Conservation (phyloP, 2,329 filamentous ascomycete genomes). For the Lachnellula suecica region DNA sequence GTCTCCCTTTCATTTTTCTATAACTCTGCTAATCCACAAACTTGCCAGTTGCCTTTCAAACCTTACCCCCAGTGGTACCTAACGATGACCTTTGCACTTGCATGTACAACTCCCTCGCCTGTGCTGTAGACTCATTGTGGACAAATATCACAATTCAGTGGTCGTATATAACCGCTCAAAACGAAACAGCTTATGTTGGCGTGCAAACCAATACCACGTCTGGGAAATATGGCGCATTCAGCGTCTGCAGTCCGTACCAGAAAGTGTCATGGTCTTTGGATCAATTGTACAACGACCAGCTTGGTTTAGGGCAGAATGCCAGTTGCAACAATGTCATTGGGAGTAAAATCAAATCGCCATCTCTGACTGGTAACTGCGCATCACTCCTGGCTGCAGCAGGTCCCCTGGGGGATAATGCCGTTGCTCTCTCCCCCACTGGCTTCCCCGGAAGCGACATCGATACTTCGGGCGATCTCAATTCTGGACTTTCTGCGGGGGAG, state of each 20-base stretch:
- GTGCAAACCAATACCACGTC: constrained; percentile 50
- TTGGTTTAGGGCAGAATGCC: background rate
- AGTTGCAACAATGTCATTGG: background rate
- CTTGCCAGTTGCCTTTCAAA: constrained; percentile 44
- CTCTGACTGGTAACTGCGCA: background rate
- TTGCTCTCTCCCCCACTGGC: background rate
- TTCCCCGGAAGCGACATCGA: too few relatives aligned
- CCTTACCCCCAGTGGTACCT: constrained; percentile 76
- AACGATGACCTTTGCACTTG: constrained; percentile 77
- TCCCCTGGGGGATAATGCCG: background rate
- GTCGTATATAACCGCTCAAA: constrained; percentile 40
- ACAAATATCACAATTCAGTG: constrained; percentile 65
- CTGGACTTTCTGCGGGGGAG: background rate
- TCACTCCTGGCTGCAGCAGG: background rate
- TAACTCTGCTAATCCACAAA: constrained; percentile 5
- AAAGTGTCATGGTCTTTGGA: constrained; percentile 74
- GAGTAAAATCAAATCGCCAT: background rate
- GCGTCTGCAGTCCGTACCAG: constrained; percentile 67
- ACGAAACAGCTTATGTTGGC: constrained; percentile 32
- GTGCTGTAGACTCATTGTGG: constrained; percentile 57
- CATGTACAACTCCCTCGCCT: constrained; percentile 72
- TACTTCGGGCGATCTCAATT: too few relatives aligned
- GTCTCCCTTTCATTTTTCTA: background rate
- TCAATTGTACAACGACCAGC: constrained; percentile 43
- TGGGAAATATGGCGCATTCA: constrained; percentile 72